phyloP scores from a whole-genome alignment of 2,329 filamentous ascomycete genomes.

The Metarhizium anisopliae region DNA sequence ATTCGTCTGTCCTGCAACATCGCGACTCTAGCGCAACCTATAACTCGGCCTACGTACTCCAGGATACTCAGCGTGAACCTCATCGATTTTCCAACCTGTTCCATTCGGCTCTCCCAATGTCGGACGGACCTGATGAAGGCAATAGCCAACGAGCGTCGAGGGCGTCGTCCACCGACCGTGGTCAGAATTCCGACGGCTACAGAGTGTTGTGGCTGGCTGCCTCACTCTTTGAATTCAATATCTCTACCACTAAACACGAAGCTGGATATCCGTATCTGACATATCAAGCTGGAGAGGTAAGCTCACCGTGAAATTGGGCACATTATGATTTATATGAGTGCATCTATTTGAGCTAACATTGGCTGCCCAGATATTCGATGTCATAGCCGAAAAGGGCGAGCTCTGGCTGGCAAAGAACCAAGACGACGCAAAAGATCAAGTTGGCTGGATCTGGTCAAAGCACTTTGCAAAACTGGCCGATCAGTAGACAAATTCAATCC shows the following conservation, averaged over 20 bases:
- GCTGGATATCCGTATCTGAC: slow-evolving; percentile 93
- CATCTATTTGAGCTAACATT: background rate
- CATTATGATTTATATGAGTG: background rate
- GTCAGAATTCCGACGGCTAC: slow-evolving; percentile 44
- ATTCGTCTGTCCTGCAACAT: slow-evolving; percentile 35
- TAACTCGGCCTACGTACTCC: slow-evolving; percentile 36
- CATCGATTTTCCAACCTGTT: slow-evolving; percentile 69
- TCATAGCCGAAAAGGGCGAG: slow-evolving; percentile 94
- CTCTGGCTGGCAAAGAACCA: slow-evolving; percentile 97
- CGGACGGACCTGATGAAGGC: slow-evolving; percentile 50
- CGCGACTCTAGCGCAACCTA: slow-evolving; percentile 49
- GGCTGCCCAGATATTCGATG: slow-evolving; percentile 64
- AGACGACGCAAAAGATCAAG: slow-evolving; percentile 67
- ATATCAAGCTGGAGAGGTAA: slow-evolving; percentile 84
- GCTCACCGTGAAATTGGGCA: slow-evolving; percentile 16
- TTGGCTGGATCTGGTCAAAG: slow-evolving; percentile 99
- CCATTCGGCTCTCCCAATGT: slow-evolving; percentile 76
- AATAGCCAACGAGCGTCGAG: slow-evolving; percentile 45
- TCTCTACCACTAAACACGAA: slow-evolving; percentile 83
- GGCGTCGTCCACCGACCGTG: slow-evolving; percentile 51
- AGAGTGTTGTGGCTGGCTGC: slow-evolving; percentile 85
- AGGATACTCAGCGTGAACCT: slow-evolving; percentile 40
- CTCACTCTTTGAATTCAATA: slow-evolving; percentile 94
- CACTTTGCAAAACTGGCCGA: slow-evolving; percentile 72
- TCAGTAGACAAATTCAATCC: slow-evolving; percentile 17